Conservation (phyloP, 768 basidiomycete species). For the Sutorius australiensis region DNA sequence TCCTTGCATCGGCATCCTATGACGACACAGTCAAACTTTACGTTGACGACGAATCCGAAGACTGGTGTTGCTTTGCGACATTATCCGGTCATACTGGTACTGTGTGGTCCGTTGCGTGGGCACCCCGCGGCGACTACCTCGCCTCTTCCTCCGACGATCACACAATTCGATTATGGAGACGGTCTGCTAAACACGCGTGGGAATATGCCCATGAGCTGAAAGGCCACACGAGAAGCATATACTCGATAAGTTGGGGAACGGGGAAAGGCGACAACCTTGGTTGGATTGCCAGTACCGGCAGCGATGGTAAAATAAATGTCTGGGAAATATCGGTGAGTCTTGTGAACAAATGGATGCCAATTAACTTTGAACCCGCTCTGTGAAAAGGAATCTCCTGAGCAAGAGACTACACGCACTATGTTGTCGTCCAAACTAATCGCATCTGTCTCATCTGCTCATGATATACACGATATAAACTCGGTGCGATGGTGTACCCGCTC, state of each 20-base stretch:
- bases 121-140: slow-evolving; percentile 73
- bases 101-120: slow-evolving; percentile 87
- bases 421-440: slow-evolving; percentile 51
- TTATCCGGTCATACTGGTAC: slow-evolving; percentile 81
- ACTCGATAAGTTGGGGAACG: slow-evolving; percentile 69
- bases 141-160: slow-evolving; percentile 85
- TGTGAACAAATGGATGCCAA: neutral
- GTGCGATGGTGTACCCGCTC: slow-evolving; percentile 77
- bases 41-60: slow-evolving; percentile 87
- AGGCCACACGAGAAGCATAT: slow-evolving; percentile 74
- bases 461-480: slow-evolving; percentile 79
- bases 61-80: slow-evolving; percentile 88
- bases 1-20: slow-evolving; percentile 94
- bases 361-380: neutral
- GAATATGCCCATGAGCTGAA: slow-evolving; percentile 55
- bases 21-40: slow-evolving; percentile 95
- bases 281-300: slow-evolving; percentile 80
- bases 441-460: slow-evolving; percentile 63
- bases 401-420: slow-evolving; percentile 3
- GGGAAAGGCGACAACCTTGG: slow-evolving; percentile 53
- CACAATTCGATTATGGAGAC: slow-evolving; percentile 82
- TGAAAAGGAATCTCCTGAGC: slow-evolving; percentile 18
- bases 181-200: slow-evolving; percentile 59
- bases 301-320: slow-evolving; percentile 80
- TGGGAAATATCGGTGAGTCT: slow-evolving; percentile 67